Evolutionary conservation across 306 rosid genomes (phyloP).

Genomic region (Corylus americana): DNA sequence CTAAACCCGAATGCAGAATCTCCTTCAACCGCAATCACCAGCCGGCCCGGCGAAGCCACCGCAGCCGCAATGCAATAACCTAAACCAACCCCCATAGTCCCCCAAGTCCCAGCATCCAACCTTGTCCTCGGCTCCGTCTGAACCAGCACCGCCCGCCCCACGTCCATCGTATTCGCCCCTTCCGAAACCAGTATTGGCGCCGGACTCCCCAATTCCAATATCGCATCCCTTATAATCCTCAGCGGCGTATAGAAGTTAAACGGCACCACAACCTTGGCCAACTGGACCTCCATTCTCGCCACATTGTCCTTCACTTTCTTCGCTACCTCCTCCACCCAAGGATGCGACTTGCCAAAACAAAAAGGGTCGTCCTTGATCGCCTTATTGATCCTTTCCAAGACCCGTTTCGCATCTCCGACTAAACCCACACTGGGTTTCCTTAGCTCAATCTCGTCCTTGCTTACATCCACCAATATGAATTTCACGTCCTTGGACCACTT

Average conservation of each 20-base stretch:
- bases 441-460: constrained; percentile 69
- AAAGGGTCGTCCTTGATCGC: constrained; percentile 91
- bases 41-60: constrained; percentile 78
- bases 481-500: constrained; percentile 88
- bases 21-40: constrained; percentile 89
- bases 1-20: constrained; percentile 97
- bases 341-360: constrained; percentile 74
- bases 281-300: constrained; percentile 73
- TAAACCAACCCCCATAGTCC: constrained; percentile 90
- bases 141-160: constrained; percentile 57
- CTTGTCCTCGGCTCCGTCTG: constrained; percentile 70
- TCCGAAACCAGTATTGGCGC: constrained; percentile 63
- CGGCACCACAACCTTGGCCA: constrained; percentile 76
- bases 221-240: constrained; percentile 58
- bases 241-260: constrained; percentile 71
- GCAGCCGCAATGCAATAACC: constrained; percentile 99
- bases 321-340: constrained; percentile 74
- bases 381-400: constrained; percentile 60
- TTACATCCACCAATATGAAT: constrained; percentile 78
- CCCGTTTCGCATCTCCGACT: constrained; percentile 77
- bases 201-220: constrained; percentile 46
- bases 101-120: constrained; percentile 76
- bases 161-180: constrained; percentile 71
- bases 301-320: constrained; percentile 70
- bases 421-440: constrained; percentile 80